Evolutionary conservation across 2,329 filamentous ascomycete species (phyloP), one percentile per base, ranked within the genome.

Genomic region (Aspergillus sergii): DNA sequence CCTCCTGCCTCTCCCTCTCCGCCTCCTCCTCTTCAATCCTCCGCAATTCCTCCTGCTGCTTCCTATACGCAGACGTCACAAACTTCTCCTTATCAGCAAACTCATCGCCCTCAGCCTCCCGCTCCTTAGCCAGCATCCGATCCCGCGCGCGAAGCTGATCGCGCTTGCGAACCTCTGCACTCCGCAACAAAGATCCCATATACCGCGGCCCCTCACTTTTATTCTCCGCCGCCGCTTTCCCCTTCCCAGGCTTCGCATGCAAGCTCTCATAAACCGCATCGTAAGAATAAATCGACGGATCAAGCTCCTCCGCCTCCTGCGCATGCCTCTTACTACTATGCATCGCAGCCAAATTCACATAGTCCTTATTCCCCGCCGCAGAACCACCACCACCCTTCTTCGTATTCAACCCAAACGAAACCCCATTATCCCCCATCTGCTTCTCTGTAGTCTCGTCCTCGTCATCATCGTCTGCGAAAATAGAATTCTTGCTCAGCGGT

Each of bases 31-130:
- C 82, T 68, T 89, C 86, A 23, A 86, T 71, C 62, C 78, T 77
- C 61, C 81, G 79, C 63, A 85, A 78, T 72, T 89, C 88, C 70
- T 85, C 86, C 72, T 89, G 87, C 71, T 89, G 87, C 64, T 81
- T 80, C 74, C 88, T 89, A 75, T 90, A 90, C 41, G 88, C 87
- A 1, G 81, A 80, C 1, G 88, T 90, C 48, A 90, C 88, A 65
- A 90, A 90, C 71, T 85, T 88, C 74, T 90, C 88, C 72, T 89
- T 89, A 69, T 89, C 88, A 0, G 83, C 86, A 64, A 88, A 89
- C 64, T 87, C 86, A 56, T 89, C 88, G n/a, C 87, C 88, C 70
- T 90, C 88, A 0, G 83, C 84, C 68, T 89, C 88, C 32, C 88
- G 82, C 71, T 90, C 88, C 62, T 82, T 82, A 58, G 86, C 83